phyloP scores from a whole-genome alignment of 192 early-diverging fungal genomes.

The Backusella psychrophila region DNA sequence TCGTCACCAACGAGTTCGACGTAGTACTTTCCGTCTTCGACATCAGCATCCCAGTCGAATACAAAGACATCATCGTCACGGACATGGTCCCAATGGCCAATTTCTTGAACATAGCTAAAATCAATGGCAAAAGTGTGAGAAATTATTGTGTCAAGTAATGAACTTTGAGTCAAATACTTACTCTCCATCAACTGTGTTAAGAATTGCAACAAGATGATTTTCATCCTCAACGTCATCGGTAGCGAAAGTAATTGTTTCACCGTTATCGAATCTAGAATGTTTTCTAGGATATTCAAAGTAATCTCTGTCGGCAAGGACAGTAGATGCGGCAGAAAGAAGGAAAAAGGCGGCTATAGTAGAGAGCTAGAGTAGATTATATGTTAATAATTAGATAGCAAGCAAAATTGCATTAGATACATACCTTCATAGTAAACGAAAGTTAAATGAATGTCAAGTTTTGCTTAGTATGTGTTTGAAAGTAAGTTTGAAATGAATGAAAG shows the following conservation, averaged over 20 bases:
- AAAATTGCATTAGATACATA: not conserved
- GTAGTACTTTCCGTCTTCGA: not conserved
- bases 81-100: not conserved
- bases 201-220: not conserved
- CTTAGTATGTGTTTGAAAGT: not conserved
- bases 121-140: not conserved
- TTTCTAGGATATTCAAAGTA: not conserved
- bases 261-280: not conserved
- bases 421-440: conserved; percentile 9
- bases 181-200: not conserved
- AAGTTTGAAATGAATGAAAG: not conserved
- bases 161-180: not conserved
- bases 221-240: not conserved
- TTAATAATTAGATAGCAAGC: not conserved
- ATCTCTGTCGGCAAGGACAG: not conserved
- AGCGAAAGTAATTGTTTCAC: not conserved
- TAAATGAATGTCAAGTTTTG: conserved; percentile 8
- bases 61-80: not conserved
- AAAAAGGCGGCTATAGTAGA: conserved; percentile 9
- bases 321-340: not conserved
- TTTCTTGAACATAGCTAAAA: not conserved
- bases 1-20: not conserved
- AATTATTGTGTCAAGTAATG: not conserved
- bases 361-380: not conserved
- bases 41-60: not conserved